phyloP scores from a whole-genome alignment of 345 rosid species.

The Geranium rotundifolium region DNA sequence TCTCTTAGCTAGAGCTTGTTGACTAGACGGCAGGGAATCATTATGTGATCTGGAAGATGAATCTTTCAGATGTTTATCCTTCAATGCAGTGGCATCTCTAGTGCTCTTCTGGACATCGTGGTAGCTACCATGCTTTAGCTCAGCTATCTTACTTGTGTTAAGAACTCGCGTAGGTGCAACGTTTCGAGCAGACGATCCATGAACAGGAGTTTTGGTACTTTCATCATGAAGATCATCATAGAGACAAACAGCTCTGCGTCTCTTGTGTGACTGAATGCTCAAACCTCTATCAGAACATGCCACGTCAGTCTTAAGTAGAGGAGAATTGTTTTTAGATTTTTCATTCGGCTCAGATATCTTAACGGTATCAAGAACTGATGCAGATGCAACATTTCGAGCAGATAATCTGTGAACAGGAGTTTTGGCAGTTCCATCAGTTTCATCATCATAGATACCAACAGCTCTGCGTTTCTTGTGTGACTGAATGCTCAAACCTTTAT shows the following conservation, averaged over 20 bases:
- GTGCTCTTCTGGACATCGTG: conserved; percentile 16
- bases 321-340: conserved; percentile 28
- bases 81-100: conserved; percentile 21
- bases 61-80: conserved; percentile 23
- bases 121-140: conserved; percentile 17
- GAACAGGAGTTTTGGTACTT: conserved; percentile 77
- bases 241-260: conserved; percentile 65
- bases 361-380: conserved; percentile 15
- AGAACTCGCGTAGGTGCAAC: conserved; percentile 15
- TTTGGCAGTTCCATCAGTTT: conserved; percentile 59
- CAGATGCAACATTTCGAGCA: conserved; percentile 21
- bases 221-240: conserved; percentile 54
- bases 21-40: conserved; percentile 22
- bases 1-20: conserved; percentile 20
- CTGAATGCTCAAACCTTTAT: conserved; percentile 25
- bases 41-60: conserved; percentile 17
- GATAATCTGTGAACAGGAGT: conserved; percentile 74
- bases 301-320: conserved; percentile 25
- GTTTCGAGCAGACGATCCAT: conserved; percentile 37
- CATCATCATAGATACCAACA: conserved; percentile 55
- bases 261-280: conserved; percentile 37
- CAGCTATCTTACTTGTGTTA: conserved; percentile 22
- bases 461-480: conserved; percentile 59
- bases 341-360: conserved; percentile 9
- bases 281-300: conserved; percentile 22